Percentiles rank a stretch among this genome's conserved stretches.
Evolutionary conservation across 2,329 filamentous ascomycete genomes (phyloP).

Genomic region (Ophiostoma triangulosporum): DNA sequence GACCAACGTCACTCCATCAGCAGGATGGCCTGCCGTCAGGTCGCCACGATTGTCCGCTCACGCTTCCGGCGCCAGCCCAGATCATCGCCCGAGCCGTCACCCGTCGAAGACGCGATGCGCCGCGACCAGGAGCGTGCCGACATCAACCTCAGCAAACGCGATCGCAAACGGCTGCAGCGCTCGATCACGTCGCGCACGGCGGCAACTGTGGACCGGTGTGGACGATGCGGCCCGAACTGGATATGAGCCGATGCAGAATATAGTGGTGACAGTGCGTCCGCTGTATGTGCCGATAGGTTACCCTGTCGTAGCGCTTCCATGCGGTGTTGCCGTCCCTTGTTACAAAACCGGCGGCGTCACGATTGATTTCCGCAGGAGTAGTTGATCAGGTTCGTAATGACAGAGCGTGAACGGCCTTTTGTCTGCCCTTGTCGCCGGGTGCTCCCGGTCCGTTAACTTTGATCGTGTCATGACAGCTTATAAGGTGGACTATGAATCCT

Average conservation of each 20-base stretch:
- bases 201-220: background rate
- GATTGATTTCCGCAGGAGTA: too few relatives aligned
- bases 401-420: too few relatives aligned
- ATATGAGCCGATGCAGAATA: background rate
- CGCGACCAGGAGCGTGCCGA: constrained; percentile 18
- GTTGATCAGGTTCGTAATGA: too few relatives aligned
- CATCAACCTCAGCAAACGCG: background rate
- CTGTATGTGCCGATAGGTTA: too few relatives aligned
- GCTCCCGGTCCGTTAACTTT: too few relatives aligned
- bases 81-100: constrained; percentile 13
- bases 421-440: too few relatives aligned
- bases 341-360: too few relatives aligned
- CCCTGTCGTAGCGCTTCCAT: too few relatives aligned
- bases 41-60: constrained; percentile 14
- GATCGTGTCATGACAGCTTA: too few relatives aligned
- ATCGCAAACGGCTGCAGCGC: background rate
- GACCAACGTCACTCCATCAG: background rate
- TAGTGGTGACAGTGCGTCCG: too few relatives aligned
- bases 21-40: constrained; percentile 14
- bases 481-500: too few relatives aligned
- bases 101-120: constrained; percentile 19
- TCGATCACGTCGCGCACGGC: background rate
- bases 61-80: constrained; percentile 9
- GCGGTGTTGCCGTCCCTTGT: too few relatives aligned
- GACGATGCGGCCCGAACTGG: background rate